Base-by-base conservation (phyloP, 2,329 filamentous ascomycete species). In the Alternaria incomplexa region DNA sequence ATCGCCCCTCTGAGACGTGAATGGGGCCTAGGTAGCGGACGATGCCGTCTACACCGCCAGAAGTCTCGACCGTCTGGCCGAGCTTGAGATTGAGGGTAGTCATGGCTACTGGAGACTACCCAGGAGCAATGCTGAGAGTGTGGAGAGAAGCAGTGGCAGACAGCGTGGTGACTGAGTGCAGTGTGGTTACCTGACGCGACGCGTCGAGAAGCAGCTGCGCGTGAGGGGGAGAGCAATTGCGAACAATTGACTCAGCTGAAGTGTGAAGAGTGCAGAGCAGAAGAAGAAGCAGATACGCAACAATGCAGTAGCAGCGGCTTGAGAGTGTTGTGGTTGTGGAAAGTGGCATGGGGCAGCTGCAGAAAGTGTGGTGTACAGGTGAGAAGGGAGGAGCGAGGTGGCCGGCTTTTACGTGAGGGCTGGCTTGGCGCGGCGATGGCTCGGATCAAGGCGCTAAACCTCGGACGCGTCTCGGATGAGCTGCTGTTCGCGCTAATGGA, bases 21-120 rank as follows among this genome's bases (percentile, higher is more conserved):
- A 95, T 93, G 58, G 86, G 83, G 73, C 96, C 96, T 64, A 93
- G 65, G 81, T 92, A 99, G 73, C 92, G 92, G 68, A 99, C 87
- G 63, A 87, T 87, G 71, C 88, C 96, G 71, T 87, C 87, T 75
- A 91, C 91, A 74, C 91, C 91, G 81, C 97, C 91, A 73, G 86
- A 88, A 70, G 97, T 89, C 81, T 90, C 89, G 80, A 98, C 88
- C 67, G 87, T 88, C 82, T 96, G 91, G 73, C 93, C 94, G 48
- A 78, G 52, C 58, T 69, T 77, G 63, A 70, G 73, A 26, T 69
- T 76, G 60, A 70, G 72, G 28, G 76, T 64, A 30, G 68, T 58
- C 75, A 79, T 77, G 26, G 56, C 62, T 58, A 28, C 51, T 23
- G 45, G 46, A 17, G 50, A 46, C 63, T 64, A 66, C 20, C 52